These are phyloP conservation scores for Talaromyces piceae DNA, from an alignment of 2,329 filamentous ascomycete species.

Conservation along the genomic window DNA sequence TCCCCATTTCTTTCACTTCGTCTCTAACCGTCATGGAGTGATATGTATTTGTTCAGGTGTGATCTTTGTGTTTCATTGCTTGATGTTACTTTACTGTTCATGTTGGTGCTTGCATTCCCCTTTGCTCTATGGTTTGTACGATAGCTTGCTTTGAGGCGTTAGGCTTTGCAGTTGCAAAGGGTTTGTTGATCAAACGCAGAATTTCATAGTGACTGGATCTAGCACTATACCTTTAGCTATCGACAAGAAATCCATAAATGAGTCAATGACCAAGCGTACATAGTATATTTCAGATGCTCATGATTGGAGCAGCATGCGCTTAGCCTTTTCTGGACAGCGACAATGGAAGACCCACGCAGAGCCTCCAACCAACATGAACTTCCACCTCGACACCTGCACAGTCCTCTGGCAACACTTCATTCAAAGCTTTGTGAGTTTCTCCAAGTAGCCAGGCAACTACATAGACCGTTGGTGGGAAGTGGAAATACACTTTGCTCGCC, in stretches of 20 bases:
- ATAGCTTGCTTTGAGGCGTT: not conserved
- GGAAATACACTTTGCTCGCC: not conserved
- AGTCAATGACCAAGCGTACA: no score
- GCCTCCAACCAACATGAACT: not conserved
- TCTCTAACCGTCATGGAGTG: not conserved
- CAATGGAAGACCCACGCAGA: not conserved
- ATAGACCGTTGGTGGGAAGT: no score
- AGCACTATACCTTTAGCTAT: no score
- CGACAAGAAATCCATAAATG: no score
- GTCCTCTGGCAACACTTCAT: not conserved
- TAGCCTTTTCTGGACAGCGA: not conserved
- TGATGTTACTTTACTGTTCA: not conserved
- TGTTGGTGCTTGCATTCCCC: not conserved
- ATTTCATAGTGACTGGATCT: not conserved
- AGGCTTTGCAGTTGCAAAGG: not conserved
- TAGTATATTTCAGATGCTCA: no score
- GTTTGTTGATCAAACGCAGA: not conserved
- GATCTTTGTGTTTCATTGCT: not conserved
- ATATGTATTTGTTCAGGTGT: not conserved
- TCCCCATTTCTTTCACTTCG: not conserved
- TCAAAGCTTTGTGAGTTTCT: no score
- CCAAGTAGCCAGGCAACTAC: no score
- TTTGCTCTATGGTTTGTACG: not conserved
- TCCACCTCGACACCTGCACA: not conserved
- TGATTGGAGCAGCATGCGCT: no score